Evolutionary conservation across 2,329 filamentous ascomycete species (phyloP).

Genomic region (Dryadomyces quercus-mongolicae): DNA sequence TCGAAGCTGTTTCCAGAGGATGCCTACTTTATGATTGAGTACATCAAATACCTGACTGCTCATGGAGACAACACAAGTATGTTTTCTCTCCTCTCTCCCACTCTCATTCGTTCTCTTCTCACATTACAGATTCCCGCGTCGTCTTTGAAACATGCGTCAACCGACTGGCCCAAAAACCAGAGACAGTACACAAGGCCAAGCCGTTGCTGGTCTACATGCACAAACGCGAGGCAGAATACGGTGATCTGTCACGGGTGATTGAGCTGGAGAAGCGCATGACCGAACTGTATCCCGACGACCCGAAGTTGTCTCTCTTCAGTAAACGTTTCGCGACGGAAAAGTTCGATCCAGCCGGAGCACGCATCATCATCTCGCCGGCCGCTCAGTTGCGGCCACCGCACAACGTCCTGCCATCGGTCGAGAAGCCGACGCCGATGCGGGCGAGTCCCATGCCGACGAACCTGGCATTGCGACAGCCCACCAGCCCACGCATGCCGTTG

Average conservation of each 20-base stretch:
- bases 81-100: slow-evolving; percentile 20
- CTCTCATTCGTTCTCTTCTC: not conserved
- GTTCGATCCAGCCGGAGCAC: slow-evolving; percentile 75
- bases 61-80: slow-evolving; percentile 89
- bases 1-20: slow-evolving; percentile 90
- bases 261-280: slow-evolving; percentile 89
- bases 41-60: slow-evolving; percentile 86
- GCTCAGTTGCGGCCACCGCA: slow-evolving; percentile 59
- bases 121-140: slow-evolving; percentile 65
- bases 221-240: slow-evolving; percentile 87
- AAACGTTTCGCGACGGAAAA: slow-evolving; percentile 59
- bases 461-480: slow-evolving; percentile 12
- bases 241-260: slow-evolving; percentile 79
- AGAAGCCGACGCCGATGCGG: slow-evolving; percentile 28
- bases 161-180: slow-evolving; percentile 65
- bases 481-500: slow-evolving; percentile 7
- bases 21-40: slow-evolving; percentile 86
- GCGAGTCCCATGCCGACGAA: slow-evolving; percentile 29
- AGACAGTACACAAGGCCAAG: slow-evolving; percentile 63
- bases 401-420: slow-evolving; percentile 35
- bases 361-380: slow-evolving; percentile 69
- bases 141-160: slow-evolving; percentile 93
- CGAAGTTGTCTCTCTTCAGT: slow-evolving; percentile 61
- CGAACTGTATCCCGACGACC: slow-evolving; percentile 84
- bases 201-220: slow-evolving; percentile 86